Conservation (phyloP, 1,284 basidiomycete species). For the Chalciporus sp. region DNA sequence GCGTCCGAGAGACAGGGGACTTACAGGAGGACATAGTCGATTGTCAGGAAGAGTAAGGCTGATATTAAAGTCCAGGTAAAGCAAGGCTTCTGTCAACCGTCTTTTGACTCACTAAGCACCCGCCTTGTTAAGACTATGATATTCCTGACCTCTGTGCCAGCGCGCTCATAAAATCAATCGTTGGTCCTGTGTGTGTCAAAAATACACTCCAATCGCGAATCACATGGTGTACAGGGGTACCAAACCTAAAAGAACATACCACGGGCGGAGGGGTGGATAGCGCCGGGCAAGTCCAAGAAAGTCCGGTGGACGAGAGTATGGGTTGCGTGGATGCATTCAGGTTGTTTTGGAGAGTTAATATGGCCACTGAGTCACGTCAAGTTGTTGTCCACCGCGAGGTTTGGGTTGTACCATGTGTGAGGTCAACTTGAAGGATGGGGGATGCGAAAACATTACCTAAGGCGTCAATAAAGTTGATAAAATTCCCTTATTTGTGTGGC, state of each 20-base stretch:
- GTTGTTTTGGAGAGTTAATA: neutral
- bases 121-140: neutral
- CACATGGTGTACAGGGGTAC: neutral
- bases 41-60: constrained; percentile 64
- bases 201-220: constrained; percentile 33
- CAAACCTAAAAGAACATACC: constrained; percentile 46
- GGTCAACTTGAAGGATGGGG: no score
- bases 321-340: constrained; percentile 66
- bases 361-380: no score
- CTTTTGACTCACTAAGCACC: constrained; percentile 41
- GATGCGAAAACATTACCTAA: no score
- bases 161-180: constrained; percentile 76
- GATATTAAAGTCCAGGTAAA: constrained; percentile 75
- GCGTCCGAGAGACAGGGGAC: constrained; percentile 18
- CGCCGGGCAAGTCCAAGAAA: constrained; percentile 61
- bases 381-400: no score
- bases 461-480: no score
- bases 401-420: no score
- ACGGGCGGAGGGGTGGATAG: constrained; percentile 60
- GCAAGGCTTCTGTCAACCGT: constrained; percentile 74
- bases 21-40: constrained; percentile 84
- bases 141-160: constrained; percentile 62
- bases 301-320: constrained; percentile 59
- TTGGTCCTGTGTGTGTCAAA: constrained; percentile 37
- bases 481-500: no score